phyloP scores from a whole-genome alignment of 306 rosid species.

The Gastrolobium villosum region DNA sequence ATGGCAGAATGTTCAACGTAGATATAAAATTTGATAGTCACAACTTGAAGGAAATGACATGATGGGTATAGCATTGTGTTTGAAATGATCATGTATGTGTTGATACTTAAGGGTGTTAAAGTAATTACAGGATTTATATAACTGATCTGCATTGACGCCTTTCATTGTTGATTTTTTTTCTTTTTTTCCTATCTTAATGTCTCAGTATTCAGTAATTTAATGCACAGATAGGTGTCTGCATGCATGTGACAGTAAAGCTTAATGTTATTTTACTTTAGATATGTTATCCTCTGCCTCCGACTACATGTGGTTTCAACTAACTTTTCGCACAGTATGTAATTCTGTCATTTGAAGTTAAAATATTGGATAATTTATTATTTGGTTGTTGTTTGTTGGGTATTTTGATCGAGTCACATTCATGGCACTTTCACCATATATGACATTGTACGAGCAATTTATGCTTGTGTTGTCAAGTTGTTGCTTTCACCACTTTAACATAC shows the following conservation, averaged over 20 bases:
- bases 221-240: slow-evolving; percentile 38
- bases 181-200: slow-evolving; percentile 17
- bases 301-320: slow-evolving; percentile 36
- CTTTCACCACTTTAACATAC: slow-evolving; percentile 38
- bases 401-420: slow-evolving; percentile 43
- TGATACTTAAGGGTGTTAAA: neutral
- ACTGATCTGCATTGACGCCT: slow-evolving; percentile 14
- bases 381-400: slow-evolving; percentile 40
- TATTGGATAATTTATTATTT: slow-evolving; percentile 20
- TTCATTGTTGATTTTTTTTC: neutral
- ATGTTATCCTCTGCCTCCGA: slow-evolving; percentile 24
- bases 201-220: slow-evolving; percentile 12
- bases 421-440: slow-evolving; percentile 32
- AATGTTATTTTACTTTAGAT: slow-evolving; percentile 35
- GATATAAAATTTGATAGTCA: neutral
- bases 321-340: slow-evolving; percentile 30
- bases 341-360: slow-evolving; percentile 42
- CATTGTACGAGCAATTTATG: slow-evolving; percentile 6
- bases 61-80: neutral
- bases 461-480: slow-evolving; percentile 31
- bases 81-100: neutral
- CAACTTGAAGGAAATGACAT: neutral
- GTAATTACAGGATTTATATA: neutral
- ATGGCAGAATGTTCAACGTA: neutral
- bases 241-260: slow-evolving; percentile 33